phyloP scores from a whole-genome alignment of 2,329 filamentous ascomycete species.

The Zymoseptoria pseudotritici region DNA sequence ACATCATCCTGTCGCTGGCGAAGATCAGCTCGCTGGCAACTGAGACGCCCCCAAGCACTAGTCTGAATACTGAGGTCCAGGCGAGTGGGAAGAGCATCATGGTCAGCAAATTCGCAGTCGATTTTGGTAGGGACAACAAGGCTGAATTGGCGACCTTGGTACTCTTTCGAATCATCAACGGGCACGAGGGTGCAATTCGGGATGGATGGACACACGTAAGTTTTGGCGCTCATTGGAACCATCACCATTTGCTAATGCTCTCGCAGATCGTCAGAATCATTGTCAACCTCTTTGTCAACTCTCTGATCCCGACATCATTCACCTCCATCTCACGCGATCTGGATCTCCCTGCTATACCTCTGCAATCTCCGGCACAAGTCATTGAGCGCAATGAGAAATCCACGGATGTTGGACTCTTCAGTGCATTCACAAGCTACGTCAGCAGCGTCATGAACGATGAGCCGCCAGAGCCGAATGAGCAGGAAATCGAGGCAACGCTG shows the following conservation, averaged over 20 bases:
- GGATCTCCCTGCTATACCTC: slow-evolving; percentile 71
- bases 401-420: slow-evolving; percentile 79
- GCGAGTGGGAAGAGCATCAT: slow-evolving; percentile 81
- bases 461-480: slow-evolving; percentile 91
- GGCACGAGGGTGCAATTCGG: slow-evolving; percentile 69
- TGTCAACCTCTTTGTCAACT: slow-evolving; percentile 93
- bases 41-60: slow-evolving; percentile 68
- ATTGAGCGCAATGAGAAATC: slow-evolving; percentile 78
- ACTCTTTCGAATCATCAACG: slow-evolving; percentile 84
- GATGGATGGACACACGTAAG: slow-evolving; percentile 73
- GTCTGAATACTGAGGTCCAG: slow-evolving; percentile 91
- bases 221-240: slow-evolving; percentile 11
- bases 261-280: slow-evolving; percentile 77
- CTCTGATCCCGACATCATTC: slow-evolving; percentile 78
- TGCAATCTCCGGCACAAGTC: slow-evolving; percentile 85
- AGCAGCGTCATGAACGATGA: slow-evolving; percentile 99
- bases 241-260: slow-evolving; percentile 33
- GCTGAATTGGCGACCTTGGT: slow-evolving; percentile 91
- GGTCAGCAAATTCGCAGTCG: slow-evolving; percentile 96
- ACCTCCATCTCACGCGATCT: slow-evolving; percentile 56
- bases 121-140: slow-evolving; percentile 87
- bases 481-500: slow-evolving; percentile 91
- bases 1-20: slow-evolving; percentile 83
- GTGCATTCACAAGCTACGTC: slow-evolving; percentile 90
- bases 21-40: slow-evolving; percentile 83